Conservation (phyloP, 257 asterid genomes). For the Buddleja alternifolia region DNA sequence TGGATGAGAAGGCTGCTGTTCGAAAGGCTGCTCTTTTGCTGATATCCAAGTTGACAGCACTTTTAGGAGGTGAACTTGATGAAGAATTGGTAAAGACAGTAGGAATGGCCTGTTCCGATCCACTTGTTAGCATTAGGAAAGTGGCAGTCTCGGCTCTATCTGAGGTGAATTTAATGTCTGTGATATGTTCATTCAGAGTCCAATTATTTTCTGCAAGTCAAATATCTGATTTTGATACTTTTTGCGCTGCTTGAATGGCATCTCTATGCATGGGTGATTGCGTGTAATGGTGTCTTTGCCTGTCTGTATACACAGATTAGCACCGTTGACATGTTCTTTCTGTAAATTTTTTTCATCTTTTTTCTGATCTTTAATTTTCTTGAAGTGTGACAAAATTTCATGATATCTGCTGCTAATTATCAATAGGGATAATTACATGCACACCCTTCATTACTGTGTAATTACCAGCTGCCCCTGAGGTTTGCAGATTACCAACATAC, state of each 20-base stretch:
- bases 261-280: neutral
- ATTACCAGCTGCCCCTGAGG: too few relatives aligned
- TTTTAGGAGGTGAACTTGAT: constrained; percentile 68
- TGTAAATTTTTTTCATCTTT: neutral
- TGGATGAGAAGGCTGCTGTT: constrained; percentile 97
- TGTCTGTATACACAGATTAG: neutral
- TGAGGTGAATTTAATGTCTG: constrained; percentile 61
- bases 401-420: constrained; percentile 19
- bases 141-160: constrained; percentile 83
- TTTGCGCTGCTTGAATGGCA: neutral
- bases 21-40: constrained; percentile 86
- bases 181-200: neutral
- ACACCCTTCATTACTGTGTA: too few relatives aligned
- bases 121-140: constrained; percentile 95
- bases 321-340: constrained; percentile 19
- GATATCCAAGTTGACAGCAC: constrained; percentile 66
- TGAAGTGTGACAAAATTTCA: constrained; percentile 6
- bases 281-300: neutral
- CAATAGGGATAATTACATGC: too few relatives aligned
- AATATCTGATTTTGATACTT: constrained; percentile 1
- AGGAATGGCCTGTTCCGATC: constrained; percentile 93
- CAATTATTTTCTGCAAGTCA: neutral
- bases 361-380: neutral
- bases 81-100: constrained; percentile 74
- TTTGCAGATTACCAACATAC: too few relatives aligned